phyloP scores from a whole-genome alignment of 768 basidiomycete species.

The Mrakia blollopis region DNA sequence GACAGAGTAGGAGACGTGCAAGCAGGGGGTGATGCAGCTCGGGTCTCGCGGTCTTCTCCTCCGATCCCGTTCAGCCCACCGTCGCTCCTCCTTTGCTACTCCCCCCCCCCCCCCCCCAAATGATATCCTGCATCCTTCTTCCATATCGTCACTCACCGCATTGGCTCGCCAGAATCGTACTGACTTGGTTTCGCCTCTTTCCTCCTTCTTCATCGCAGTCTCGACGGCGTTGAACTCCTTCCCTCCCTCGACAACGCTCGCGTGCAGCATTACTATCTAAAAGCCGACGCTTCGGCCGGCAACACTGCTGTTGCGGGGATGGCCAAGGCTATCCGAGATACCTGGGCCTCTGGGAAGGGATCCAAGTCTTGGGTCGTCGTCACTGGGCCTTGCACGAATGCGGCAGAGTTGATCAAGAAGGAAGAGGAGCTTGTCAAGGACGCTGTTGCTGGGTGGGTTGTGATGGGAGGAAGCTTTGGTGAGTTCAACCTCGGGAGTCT shows the following conservation, averaged over 20 bases:
- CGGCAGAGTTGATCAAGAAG: slow-evolving; percentile 59
- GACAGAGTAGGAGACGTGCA: too few relatives aligned
- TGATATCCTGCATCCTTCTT: too few relatives aligned
- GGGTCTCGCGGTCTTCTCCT: too few relatives aligned
- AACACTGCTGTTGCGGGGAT: slow-evolving; percentile 60
- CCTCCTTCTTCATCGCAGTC: slow-evolving; percentile 42
- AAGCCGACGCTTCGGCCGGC: neutral
- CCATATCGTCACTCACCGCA: neutral
- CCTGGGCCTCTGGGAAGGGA: slow-evolving; percentile 55
- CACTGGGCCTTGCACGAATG: slow-evolving; percentile 79
- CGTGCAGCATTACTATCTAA: slow-evolving; percentile 50
- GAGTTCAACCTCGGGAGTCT: neutral
- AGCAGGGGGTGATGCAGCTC: too few relatives aligned
- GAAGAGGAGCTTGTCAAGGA: slow-evolving; percentile 52
- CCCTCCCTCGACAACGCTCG: slow-evolving; percentile 51
- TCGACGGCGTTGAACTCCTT: slow-evolving; percentile 78
- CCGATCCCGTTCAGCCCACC: too few relatives aligned
- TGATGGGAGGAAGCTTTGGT: slow-evolving; percentile 82
- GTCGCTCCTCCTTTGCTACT: neutral
- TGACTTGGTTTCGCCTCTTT: neutral
- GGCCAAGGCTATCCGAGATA: slow-evolving; percentile 52
- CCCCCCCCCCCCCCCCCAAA: neutral
- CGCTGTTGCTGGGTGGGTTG: slow-evolving; percentile 65
- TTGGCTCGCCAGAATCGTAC: neutral
- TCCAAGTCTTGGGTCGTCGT: slow-evolving; percentile 65